Conservation (phyloP, 129 eudicot genomes). For the Flaveria sonorensis region DNA sequence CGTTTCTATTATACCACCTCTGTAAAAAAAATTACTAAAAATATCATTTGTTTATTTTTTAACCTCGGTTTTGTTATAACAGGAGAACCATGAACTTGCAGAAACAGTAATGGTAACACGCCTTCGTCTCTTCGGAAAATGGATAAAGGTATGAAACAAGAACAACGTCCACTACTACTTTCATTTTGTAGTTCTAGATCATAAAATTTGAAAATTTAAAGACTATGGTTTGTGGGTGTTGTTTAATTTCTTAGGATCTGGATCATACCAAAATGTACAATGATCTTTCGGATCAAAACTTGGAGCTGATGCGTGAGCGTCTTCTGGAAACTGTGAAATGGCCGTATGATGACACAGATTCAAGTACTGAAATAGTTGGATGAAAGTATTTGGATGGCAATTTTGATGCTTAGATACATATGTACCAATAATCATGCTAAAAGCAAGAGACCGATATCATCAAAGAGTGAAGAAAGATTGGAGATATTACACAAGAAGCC, state of each 20-base stretch:
- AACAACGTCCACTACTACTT: neutral
- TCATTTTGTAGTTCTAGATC: constrained; percentile 8
- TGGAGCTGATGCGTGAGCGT: constrained; percentile 90
- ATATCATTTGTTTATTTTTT: neutral
- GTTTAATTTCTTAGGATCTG: constrained; percentile 45
- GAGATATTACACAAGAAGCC: no score
- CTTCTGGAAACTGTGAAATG: constrained; percentile 74
- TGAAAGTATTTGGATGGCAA: constrained; percentile 13
- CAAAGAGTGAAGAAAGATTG: no score
- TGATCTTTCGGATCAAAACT: constrained; percentile 71
- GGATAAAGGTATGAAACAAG: constrained; percentile 63
- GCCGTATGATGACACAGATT: constrained; percentile 62
- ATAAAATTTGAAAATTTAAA: neutral
- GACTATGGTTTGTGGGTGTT: constrained; percentile 13
- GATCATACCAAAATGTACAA: constrained; percentile 77
- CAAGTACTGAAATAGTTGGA: constrained; percentile 57
- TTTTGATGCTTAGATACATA: neutral
- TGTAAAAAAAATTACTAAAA: neutral
- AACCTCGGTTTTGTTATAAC: constrained; percentile 14
- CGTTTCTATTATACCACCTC: no score
- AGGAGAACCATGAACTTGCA: constrained; percentile 91
- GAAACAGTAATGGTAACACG: constrained; percentile 93
- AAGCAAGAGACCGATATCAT: no score
- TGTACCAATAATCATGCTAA: no score
- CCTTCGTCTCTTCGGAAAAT: constrained; percentile 82